phyloP scores from a whole-genome alignment of 352 stramenopile species.

The Pythium biforme region DNA sequence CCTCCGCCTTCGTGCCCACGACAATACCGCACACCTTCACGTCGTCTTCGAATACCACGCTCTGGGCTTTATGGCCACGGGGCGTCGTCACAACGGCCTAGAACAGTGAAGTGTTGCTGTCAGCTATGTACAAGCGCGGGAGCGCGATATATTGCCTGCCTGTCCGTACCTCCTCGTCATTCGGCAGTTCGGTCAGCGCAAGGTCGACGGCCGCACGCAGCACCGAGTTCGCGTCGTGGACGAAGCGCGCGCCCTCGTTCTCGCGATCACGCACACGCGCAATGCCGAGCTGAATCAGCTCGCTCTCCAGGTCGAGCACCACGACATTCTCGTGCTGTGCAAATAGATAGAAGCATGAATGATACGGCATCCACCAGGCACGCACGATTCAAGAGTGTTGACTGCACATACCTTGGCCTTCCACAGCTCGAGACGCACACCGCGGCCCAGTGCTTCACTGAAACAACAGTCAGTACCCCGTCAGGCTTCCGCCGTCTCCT shows the following conservation, averaged over 20 bases:
- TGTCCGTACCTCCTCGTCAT: constrained; percentile 74
- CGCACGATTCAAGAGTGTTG: not conserved
- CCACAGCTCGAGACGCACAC: constrained; percentile 81
- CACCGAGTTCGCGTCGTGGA: constrained; percentile 71
- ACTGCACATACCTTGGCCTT: constrained; percentile 66
- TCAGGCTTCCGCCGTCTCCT: not conserved
- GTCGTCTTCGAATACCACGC: constrained; percentile 71
- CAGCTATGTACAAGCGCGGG: no score
- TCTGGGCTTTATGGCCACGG: constrained; percentile 66
- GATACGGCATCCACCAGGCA: not conserved
- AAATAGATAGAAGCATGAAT: not conserved
- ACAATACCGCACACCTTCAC: constrained; percentile 77
- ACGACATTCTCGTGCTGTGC: constrained; percentile 83
- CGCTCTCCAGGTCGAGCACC: constrained; percentile 80
- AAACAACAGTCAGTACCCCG: not conserved
- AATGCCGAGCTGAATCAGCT: constrained; percentile 82
- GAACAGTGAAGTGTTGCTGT: no score
- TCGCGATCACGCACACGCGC: constrained; percentile 75
- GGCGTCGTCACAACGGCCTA: constrained; percentile 78
- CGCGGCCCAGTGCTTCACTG: constrained; percentile 75
- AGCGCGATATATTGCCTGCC: no score
- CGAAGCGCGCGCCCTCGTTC: constrained; percentile 62
- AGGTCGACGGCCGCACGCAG: constrained; percentile 67
- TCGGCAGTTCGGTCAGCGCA: constrained; percentile 76
- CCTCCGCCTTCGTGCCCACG: constrained; percentile 45